Conservation (phyloP, 768 basidiomycete species). For the Favolaschia claudopus region DNA sequence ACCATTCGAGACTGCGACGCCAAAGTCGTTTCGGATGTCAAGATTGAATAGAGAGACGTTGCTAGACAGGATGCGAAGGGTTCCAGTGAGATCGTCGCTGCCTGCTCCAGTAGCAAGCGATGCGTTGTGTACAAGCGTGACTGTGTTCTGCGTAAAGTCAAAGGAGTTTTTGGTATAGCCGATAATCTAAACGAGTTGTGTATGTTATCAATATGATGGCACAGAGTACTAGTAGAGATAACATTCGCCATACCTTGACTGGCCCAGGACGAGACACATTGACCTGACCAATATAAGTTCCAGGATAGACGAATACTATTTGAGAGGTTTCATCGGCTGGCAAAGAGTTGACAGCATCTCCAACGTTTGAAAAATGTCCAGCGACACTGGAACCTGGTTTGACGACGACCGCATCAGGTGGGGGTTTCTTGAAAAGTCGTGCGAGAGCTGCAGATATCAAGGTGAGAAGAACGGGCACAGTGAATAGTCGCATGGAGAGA, state of each 20-base stretch:
- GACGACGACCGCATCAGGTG: slow-evolving; percentile 32
- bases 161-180: slow-evolving; percentile 28
- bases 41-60: slow-evolving; percentile 33
- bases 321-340: slow-evolving; percentile 29
- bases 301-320: slow-evolving; percentile 38
- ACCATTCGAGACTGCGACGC: slow-evolving; percentile 17
- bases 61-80: slow-evolving; percentile 29
- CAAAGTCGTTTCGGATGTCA: slow-evolving; percentile 29
- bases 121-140: slow-evolving; percentile 22
- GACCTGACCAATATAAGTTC: slow-evolving; percentile 35
- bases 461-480: not conserved
- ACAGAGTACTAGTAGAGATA: not conserved
- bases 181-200: slow-evolving; percentile 20
- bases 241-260: slow-evolving; percentile 20
- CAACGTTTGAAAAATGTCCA: slow-evolving; percentile 29
- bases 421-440: slow-evolving; percentile 19
- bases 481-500: not conserved
- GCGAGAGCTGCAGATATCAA: not conserved
- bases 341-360: slow-evolving; percentile 33
- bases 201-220: not conserved
- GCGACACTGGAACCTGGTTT: slow-evolving; percentile 18
- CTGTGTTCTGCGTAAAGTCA: slow-evolving; percentile 22
- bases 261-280: slow-evolving; percentile 35
- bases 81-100: slow-evolving; percentile 32
- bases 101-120: slow-evolving; percentile 21